Conservation (phyloP, 257 asterid species). For the Gynochthodes officinalis region DNA sequence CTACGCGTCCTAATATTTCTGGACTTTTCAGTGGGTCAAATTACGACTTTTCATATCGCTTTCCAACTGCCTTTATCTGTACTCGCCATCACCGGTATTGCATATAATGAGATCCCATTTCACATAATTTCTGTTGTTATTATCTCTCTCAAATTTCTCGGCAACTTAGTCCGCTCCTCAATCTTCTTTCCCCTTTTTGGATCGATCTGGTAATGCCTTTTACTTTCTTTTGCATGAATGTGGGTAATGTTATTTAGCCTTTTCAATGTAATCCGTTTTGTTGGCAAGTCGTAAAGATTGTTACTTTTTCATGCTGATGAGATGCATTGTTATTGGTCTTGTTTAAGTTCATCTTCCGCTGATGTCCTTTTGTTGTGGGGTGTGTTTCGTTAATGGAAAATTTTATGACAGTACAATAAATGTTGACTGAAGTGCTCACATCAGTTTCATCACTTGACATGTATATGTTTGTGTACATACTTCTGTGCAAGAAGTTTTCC, state of each 20-base stretch:
- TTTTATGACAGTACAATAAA: not conserved
- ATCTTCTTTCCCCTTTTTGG: not conserved
- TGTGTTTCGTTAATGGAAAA: too few species aligned
- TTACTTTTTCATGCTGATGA: slow-evolving; percentile 4
- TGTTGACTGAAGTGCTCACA: not conserved
- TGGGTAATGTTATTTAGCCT: not conserved
- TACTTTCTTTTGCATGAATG: not conserved
- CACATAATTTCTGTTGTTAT: not conserved
- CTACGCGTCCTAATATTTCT: not conserved
- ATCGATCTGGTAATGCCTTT: slow-evolving; percentile 1
- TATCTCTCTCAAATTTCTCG: too few species aligned
- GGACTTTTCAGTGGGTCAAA: not conserved
- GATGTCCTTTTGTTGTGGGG: not conserved
- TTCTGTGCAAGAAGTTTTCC: not conserved
- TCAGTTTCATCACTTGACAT: not conserved
- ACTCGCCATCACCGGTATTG: too few species aligned
- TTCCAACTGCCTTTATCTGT: not conserved
- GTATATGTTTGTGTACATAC: not conserved
- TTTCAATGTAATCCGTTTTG: not conserved
- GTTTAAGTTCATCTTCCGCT: not conserved
- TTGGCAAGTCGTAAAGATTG: slow-evolving; percentile 1
- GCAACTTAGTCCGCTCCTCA: not conserved
- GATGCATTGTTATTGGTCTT: not conserved
- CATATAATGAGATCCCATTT: not conserved
- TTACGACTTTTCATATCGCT: not conserved